A percentile compares a stretch with the other conserved stretches of the same genome.
Evolutionary conservation across 805 yeast species (phyloP).

Genomic region (Myxozyma nipponensis): DNA sequence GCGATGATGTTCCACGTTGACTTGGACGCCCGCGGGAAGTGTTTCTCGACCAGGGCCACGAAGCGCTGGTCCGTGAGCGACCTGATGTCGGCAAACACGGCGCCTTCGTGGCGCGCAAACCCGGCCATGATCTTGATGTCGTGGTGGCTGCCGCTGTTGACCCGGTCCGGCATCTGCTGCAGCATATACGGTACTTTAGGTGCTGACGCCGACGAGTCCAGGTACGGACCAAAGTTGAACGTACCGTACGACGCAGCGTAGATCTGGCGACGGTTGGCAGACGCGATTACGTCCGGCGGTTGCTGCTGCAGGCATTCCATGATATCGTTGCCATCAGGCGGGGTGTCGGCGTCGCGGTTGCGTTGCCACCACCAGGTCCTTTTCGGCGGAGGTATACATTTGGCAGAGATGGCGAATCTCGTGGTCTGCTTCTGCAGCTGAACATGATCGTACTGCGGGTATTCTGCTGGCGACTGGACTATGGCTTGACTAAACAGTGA

Average conservation of each 20-base stretch:
- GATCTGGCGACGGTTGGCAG: conserved; percentile 17
- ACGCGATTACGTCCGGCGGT: conserved; percentile 1
- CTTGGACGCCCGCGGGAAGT: no score
- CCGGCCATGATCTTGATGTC: conserved; percentile 17
- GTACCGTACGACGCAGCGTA: conserved; percentile 16
- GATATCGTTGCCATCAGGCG: no score
- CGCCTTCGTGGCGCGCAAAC: conserved; percentile 23
- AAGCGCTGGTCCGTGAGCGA: conserved; percentile 9
- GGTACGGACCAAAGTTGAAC: conserved; percentile 26
- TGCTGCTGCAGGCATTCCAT: no score
- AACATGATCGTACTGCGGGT: conserved; percentile 21
- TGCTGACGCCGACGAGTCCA: no score
- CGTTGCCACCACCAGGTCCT: no score
- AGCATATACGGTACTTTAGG: no score
- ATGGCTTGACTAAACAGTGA: conserved; percentile 23
- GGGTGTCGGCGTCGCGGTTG: no score
- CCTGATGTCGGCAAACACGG: conserved; percentile 20
- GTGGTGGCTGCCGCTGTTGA: conserved; percentile 13
- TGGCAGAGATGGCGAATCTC: conserved; percentile 14
- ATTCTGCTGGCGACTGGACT: conserved; percentile 23
- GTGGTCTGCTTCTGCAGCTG: conserved; percentile 12
- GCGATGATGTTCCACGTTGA: no score
- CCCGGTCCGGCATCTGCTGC: conserved; percentile 12
- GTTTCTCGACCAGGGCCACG: conserved; percentile 4
- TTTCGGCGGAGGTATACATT: no score